A percentile compares a stretch with the other conserved stretches of the same genome.
Evolutionary conservation across 1,284 basidiomycete genomes (phyloP).

Genomic region (Volvariella surrecta): DNA sequence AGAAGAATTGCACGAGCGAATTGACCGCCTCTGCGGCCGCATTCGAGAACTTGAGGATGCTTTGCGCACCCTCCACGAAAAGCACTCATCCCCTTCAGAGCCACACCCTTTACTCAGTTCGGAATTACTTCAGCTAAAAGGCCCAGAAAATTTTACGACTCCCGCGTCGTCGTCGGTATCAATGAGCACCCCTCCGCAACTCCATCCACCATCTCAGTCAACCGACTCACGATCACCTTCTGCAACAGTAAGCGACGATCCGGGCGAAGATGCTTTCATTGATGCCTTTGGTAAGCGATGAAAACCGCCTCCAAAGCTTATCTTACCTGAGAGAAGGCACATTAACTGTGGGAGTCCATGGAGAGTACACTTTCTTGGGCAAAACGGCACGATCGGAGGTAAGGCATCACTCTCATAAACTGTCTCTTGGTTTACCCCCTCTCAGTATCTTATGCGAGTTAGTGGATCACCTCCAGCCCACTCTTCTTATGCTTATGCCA

Average conservation of each 20-base stretch:
- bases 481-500: background rate
- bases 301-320: background rate
- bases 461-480: slow-evolving; percentile 9
- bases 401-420: background rate
- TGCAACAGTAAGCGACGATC: background rate
- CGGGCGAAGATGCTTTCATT: slow-evolving; percentile 33
- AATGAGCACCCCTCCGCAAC: background rate
- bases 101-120: slow-evolving; percentile 36
- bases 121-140: slow-evolving; percentile 13
- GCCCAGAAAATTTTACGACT: too few species aligned
- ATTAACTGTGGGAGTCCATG: slow-evolving; percentile 43
- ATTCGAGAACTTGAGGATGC: slow-evolving; percentile 53
- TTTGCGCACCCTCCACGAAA: slow-evolving; percentile 37
- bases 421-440: slow-evolving; percentile 1
- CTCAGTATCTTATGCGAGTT: slow-evolving; percentile 46
- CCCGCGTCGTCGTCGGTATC: too few species aligned
- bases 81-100: slow-evolving; percentile 34
- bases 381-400: slow-evolving; percentile 60
- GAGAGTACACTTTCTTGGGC: slow-evolving; percentile 50
- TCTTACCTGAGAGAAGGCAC: slow-evolving; percentile 33
- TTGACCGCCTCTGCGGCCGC: slow-evolving; percentile 43
- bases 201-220: slow-evolving; percentile 1
- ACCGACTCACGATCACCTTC: slow-evolving; percentile 6
- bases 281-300: slow-evolving; percentile 47
- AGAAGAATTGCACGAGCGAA: slow-evolving; percentile 56